Conservation (phyloP, 169 alveolate genomes). For the Plasmodium chabaudi region DNA sequence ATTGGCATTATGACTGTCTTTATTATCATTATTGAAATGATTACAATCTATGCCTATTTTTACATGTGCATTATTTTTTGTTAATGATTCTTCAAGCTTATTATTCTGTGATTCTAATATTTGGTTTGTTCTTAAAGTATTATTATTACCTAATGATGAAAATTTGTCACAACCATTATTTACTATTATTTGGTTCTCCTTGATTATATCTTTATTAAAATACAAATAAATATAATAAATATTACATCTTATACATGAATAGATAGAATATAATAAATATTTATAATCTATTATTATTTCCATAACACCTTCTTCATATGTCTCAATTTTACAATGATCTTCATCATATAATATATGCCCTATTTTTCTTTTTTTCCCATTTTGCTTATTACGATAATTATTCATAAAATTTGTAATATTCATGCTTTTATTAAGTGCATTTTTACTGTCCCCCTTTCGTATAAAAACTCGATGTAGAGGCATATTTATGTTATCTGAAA, state of each 20-base stretch:
- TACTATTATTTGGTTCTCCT: too few species aligned
- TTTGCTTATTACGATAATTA: neutral
- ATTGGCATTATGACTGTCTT: neutral
- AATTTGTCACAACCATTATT: too few species aligned
- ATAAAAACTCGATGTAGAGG: neutral
- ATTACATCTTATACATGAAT: slow-evolving; percentile 39
- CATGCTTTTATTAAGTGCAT: neutral
- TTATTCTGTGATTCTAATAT: too few species aligned
- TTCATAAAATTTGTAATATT: neutral
- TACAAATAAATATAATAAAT: slow-evolving; percentile 56
- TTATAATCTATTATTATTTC: slow-evolving; percentile 38
- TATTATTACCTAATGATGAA: too few species aligned
- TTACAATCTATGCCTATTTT: neutral
- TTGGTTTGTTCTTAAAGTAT: too few species aligned
- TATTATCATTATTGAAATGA: neutral
- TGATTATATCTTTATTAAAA: slow-evolving; percentile 52
- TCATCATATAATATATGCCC: neutral
- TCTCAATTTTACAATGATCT: slow-evolving; percentile 1
- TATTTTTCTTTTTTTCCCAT: neutral
- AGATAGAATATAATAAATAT: slow-evolving; percentile 44
- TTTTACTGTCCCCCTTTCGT: slow-evolving; percentile 9
- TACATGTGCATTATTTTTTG: too few species aligned
- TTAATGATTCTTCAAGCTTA: too few species aligned
- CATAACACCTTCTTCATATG: neutral
- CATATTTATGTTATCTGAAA: neutral